These are phyloP conservation scores for Sugiyamaella pinicola DNA, from an alignment of 1,139 yeast species.

Conservation along the genomic window DNA sequence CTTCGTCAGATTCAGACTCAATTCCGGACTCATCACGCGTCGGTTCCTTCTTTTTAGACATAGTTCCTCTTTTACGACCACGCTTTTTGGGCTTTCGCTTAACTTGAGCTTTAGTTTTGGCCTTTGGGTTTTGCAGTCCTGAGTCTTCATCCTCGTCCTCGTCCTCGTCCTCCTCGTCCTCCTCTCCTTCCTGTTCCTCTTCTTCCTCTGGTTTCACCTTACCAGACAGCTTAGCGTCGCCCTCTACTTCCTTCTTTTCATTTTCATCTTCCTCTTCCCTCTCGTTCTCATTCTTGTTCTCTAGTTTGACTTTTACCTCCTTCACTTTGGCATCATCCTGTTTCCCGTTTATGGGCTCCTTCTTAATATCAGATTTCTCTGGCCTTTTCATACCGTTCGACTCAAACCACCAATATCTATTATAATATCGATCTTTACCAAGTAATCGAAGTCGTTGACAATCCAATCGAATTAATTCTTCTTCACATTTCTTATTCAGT, in stretches of 20 bases:
- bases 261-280: constrained; percentile 18
- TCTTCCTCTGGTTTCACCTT: constrained; percentile 39
- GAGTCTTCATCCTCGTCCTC: constrained; percentile 36
- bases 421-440: constrained; percentile 82
- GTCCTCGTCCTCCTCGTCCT: constrained; percentile 31
- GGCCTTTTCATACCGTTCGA: constrained; percentile 74
- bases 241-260: constrained; percentile 33
- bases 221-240: constrained; percentile 38
- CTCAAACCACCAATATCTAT: constrained; percentile 96
- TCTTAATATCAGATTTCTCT: constrained; percentile 44
- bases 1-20: constrained; percentile 2
- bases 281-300: constrained; percentile 12
- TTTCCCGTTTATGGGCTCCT: constrained; percentile 38
- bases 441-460: constrained; percentile 74
- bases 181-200: constrained; percentile 35
- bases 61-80: constrained; percentile 2
- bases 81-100: constrained; percentile 8
- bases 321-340: constrained; percentile 17
- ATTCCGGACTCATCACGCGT: constrained; percentile 5
- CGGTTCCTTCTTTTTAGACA: constrained; percentile 6
- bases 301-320: constrained; percentile 9
- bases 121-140: constrained; percentile 42
- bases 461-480: constrained; percentile 49
- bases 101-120: constrained; percentile 1
- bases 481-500: constrained; percentile 42